Percentiles rank a stretch among this genome's conserved stretches.
These are phyloP conservation scores for Athelia psychrophila DNA, from an alignment of 1,284 basidiomycete genomes.

Conservation along the genomic window DNA sequence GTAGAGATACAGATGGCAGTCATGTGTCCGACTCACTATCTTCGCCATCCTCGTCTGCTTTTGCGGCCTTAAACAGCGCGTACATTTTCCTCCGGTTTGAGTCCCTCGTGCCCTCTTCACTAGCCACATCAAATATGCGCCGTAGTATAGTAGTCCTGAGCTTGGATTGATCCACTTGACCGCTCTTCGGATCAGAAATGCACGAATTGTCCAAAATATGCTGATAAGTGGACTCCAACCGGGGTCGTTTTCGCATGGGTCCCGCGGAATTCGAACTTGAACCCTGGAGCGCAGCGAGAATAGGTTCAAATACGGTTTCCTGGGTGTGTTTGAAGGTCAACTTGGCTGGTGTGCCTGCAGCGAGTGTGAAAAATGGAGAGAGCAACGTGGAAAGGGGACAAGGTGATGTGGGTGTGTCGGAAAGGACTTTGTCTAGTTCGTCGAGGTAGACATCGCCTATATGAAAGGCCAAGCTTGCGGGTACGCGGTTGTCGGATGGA, in stretches of 20 bases:
- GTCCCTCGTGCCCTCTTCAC: slow-evolving; percentile 70
- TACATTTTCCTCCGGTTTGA: slow-evolving; percentile 83
- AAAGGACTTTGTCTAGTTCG: slow-evolving; percentile 80
- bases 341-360: slow-evolving; percentile 61
- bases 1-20: too few relatives aligned
- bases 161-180: slow-evolving; percentile 27
- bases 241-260: slow-evolving; percentile 39
- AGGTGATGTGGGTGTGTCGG: slow-evolving; percentile 27
- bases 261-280: slow-evolving; percentile 29
- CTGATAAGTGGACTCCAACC: slow-evolving; percentile 35
- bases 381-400: slow-evolving; percentile 61
- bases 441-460: slow-evolving; percentile 88
- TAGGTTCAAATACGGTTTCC: slow-evolving; percentile 60
- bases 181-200: slow-evolving; percentile 37
- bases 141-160: slow-evolving; percentile 62
- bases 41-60: slow-evolving; percentile 43
- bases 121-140: slow-evolving; percentile 74
- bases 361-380: slow-evolving; percentile 65
- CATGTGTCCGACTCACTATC: slow-evolving; percentile 15
- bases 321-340: slow-evolving; percentile 70
- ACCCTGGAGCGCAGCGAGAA: slow-evolving; percentile 48
- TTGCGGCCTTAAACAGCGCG: slow-evolving; percentile 66
- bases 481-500: slow-evolving; percentile 70
- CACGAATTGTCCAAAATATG: slow-evolving; percentile 50
- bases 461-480: slow-evolving; percentile 82